Conservation (phyloP, 139 green algal species). For the Coccomyxa sp. region DNA sequence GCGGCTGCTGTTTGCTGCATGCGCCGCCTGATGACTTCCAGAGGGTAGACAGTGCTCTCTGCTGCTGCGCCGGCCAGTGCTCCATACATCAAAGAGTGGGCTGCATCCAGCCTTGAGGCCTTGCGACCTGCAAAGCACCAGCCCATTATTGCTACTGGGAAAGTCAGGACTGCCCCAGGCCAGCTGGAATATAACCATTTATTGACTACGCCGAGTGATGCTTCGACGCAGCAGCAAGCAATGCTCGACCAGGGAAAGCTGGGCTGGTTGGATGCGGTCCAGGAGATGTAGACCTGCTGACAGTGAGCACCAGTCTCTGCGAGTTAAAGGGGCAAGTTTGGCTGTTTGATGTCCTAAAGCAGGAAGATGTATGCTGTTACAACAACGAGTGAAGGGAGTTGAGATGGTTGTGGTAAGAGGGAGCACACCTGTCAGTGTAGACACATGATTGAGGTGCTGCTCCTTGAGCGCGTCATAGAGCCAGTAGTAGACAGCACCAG, state of each 20-base stretch:
- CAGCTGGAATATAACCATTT: no score
- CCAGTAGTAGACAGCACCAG: background rate
- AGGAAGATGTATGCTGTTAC: background rate
- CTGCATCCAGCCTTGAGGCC: background rate
- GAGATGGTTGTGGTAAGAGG: background rate
- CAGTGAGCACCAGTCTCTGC: conserved; percentile 23
- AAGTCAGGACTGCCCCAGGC: no score
- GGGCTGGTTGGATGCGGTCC: conserved; percentile 55
- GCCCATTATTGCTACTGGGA: no score
- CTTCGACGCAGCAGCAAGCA: no score
- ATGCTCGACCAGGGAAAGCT: conserved; percentile 30
- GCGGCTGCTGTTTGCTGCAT: background rate
- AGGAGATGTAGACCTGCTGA: conserved; percentile 46
- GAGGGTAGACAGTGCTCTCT: background rate
- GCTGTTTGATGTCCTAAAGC: background rate
- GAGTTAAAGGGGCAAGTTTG: background rate
- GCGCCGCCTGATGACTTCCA: background rate
- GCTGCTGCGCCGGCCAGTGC: background rate
- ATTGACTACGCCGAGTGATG: no score
- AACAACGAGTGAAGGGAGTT: background rate
- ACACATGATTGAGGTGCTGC: background rate
- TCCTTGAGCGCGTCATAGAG: background rate
- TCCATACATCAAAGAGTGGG: background rate
- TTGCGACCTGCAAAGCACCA: background rate
- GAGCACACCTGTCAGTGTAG: background rate